Evolutionary conservation across 2,329 filamentous ascomycete genomes (phyloP), one percentile per base, ranked within the genome.

Genomic region (Salinomyces thailandicus): DNA sequence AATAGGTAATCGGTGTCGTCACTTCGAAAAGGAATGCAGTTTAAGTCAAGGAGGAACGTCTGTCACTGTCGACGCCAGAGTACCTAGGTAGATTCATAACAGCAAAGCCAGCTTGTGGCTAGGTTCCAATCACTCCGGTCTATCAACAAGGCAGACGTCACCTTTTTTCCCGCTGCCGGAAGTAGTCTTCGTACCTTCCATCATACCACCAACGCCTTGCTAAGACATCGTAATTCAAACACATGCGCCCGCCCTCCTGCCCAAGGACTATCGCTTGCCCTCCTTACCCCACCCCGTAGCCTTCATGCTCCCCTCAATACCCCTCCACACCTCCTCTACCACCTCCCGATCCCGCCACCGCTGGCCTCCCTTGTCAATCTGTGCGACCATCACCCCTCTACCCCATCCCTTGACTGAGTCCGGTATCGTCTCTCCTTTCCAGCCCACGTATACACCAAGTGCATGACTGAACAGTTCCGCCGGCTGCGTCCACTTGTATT

Each of bases 401-500:
- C 91, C 89, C 83, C 89, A 94, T 35, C 75, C 75, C 48, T 77
- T 79, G 24, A 98, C 79, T 28, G 76, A 79, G 36, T 81, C 74
- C 1, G 91, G 91, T 3, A 79, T 63, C 44, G 77, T 72, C 54
- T 96, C 87, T 33, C 84, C 86, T 43, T 82, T 76, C 85, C 86
- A 96, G 3, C 91, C 91, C 2, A 98, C 78, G 54, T 85, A 93
- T 33, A 98, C 68, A 38, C 91, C 91, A 11, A 85, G 70, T 2
- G 85, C 83, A 54, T 95, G 84, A 48, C 78, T 77, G 66, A 98
- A 98, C 33, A 98, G 70, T 55, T 96, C 91, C 11, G 78, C 73
- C 0, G 91, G 84, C 38, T 81, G 80, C 49, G 80, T 80, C 85
- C 91, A 98, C 62, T 93, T 94, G 73, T 98, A 98, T 49, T 78